Base-by-base conservation (phyloP, 1,284 basidiomycete species). In the Ceraceosorus guamensis region DNA sequence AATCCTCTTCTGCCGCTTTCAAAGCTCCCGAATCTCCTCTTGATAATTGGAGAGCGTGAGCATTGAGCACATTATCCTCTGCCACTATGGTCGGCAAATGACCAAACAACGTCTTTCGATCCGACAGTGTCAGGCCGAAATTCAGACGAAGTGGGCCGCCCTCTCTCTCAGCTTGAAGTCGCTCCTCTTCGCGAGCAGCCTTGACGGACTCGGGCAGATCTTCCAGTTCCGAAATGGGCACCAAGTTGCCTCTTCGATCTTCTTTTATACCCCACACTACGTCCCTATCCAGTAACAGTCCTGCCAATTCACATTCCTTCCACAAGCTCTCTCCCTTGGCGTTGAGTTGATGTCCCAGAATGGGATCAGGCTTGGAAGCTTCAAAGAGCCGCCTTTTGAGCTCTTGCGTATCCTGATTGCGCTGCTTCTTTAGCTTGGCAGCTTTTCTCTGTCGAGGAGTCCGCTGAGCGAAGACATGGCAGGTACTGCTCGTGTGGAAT, bases 311-410 rank as follows among this genome's bases (percentile, higher is more conserved):
- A 34, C 56, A 63, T 10, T 58, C 46, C 35, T 60, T 48, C 76
- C 61, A 76, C 13, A 56, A 62, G 50, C 48, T 60, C n/a, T 64
- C 46, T 52, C 68, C 77, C 34, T 59, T 70, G 0, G 68, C 70
- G 53, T 72, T 68, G 44, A 88, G 78, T 83, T 78, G 68, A 48
- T 75, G 68, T 2, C 89, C 89, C 1, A 89, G 82, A 6, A 91
- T 81, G 52, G 86, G 82, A 65, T 87, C 85, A 11, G 88, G 84
- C 51, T 70, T 65, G 16, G 73, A 61, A 5, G 79, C 78, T 0
- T 80, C 79, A 4, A 73, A 61, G 53, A 76, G 65, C 14, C 65
- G 65, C 37, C 61, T 56, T 50, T 70, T 75, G 57, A 75, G 66
- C 14, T 68, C 66, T 32, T 68, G 64, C 46, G 66, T 64, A 37